Conservation (phyloP, 2,329 filamentous ascomycete genomes). For the Bipolaris bicolor region DNA sequence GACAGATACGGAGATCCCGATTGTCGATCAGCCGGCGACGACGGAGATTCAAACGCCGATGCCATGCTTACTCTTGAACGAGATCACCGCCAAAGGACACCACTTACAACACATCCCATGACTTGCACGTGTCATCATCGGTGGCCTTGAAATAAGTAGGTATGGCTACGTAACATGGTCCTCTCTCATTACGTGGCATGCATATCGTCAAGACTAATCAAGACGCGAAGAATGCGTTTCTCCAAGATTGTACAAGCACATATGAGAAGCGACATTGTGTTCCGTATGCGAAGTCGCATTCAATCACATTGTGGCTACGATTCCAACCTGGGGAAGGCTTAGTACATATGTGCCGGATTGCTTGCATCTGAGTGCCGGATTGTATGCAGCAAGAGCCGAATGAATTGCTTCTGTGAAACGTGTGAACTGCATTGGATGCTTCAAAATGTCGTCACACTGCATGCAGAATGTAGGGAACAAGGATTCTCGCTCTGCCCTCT, state of each 20-base stretch:
- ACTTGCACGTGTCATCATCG: not conserved
- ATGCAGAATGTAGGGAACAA: not conserved
- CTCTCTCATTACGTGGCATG: not conserved
- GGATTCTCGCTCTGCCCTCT: not conserved
- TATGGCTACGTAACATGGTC: not conserved
- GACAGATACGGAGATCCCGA: constrained; percentile 3
- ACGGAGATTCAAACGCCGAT: constrained; percentile 9
- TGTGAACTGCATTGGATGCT: not conserved
- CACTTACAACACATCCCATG: not conserved
- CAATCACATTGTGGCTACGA: not conserved
- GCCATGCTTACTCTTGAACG: constrained; percentile 5
- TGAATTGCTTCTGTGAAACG: constrained; percentile 2
- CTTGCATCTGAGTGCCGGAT: not conserved
- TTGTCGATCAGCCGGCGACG: constrained; percentile 13
- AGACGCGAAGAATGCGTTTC: not conserved
- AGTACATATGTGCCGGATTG: not conserved
- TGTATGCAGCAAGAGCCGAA: not conserved
- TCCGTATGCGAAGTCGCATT: not conserved
- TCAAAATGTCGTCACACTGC: not conserved
- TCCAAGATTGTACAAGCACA: not conserved
- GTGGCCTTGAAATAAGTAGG: not conserved
- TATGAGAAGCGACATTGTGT: not conserved
- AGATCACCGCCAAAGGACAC: constrained; percentile 1
- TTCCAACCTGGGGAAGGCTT: not conserved
- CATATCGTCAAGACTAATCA: not conserved